A percentile compares a stretch with the other conserved stretches of the same genome.
Conservation (phyloP, 352 stramenopile genomes). For the Thalassiosira livingstoniorum region DNA sequence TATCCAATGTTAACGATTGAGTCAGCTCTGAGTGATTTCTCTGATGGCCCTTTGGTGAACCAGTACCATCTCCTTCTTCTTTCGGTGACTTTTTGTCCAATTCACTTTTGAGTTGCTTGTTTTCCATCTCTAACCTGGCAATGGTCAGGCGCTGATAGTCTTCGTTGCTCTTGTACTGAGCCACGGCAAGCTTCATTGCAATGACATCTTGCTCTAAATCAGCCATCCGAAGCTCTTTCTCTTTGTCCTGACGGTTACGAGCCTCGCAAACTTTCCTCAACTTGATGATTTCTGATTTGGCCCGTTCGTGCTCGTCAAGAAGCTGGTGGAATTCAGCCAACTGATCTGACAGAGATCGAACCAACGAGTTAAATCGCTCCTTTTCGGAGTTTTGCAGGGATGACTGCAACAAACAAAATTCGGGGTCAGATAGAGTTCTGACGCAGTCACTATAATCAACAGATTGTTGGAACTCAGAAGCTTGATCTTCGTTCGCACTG, state of each 20-base stretch:
- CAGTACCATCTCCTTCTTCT: background rate
- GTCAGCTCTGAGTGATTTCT: background rate
- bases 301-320: background rate
- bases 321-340: background rate
- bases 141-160: background rate
- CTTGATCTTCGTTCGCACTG: no score
- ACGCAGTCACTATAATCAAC: no score
- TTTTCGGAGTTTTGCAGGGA: no score
- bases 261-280: background rate
- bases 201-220: background rate
- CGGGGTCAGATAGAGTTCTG: no score
- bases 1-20: background rate
- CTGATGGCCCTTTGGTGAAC: background rate
- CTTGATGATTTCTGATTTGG: background rate
- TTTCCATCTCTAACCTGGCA: background rate
- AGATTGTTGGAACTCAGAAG: no score
- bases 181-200: background rate
- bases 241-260: background rate
- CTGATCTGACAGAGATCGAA: no score
- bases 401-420: no score
- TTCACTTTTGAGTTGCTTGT: background rate
- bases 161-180: background rate
- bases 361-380: no score
- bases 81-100: background rate
- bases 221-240: background rate